Conservation (phyloP, 495 filamentous ascomycete species). For the Endocarpon pusillum region DNA sequence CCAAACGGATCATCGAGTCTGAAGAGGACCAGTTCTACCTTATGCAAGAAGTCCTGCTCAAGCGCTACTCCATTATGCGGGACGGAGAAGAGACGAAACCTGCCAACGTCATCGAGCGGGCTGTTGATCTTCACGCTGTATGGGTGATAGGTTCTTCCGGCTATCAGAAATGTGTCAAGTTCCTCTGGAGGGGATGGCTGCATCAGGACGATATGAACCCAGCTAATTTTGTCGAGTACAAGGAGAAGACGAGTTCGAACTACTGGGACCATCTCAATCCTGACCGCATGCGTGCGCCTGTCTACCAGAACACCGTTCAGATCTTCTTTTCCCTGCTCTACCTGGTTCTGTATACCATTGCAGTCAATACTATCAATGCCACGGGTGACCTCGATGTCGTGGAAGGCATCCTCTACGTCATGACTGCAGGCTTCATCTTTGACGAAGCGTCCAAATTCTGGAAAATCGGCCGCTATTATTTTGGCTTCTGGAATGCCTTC, state of each 20-base stretch:
- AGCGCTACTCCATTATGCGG: conserved; percentile 68
- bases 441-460: conserved; percentile 78
- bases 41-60: conserved; percentile 67
- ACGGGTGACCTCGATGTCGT: conserved; percentile 66
- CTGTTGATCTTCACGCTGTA: conserved; percentile 83
- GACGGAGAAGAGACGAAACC: conserved; percentile 54
- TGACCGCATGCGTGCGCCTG: conserved; percentile 77
- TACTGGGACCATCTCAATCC: conserved; percentile 79
- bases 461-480: conserved; percentile 77
- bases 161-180: conserved; percentile 88
- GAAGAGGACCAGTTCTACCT: conserved; percentile 64
- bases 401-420: conserved; percentile 71
- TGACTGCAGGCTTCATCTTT: conserved; percentile 83
- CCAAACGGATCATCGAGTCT: conserved; percentile 80
- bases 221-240: conserved; percentile 68
- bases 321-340: conserved; percentile 72
- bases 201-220: conserved; percentile 84
- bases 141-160: conserved; percentile 74
- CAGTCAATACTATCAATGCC: conserved; percentile 81
- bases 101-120: conserved; percentile 75
- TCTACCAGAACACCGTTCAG: conserved; percentile 82
- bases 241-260: conserved; percentile 49
- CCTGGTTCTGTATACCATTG: conserved; percentile 67
- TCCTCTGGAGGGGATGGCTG: conserved; percentile 93
- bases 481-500: conserved; percentile 93